Evolutionary conservation across 169 alveolate genomes (phyloP).

Genomic region (Plasmodium inui): DNA sequence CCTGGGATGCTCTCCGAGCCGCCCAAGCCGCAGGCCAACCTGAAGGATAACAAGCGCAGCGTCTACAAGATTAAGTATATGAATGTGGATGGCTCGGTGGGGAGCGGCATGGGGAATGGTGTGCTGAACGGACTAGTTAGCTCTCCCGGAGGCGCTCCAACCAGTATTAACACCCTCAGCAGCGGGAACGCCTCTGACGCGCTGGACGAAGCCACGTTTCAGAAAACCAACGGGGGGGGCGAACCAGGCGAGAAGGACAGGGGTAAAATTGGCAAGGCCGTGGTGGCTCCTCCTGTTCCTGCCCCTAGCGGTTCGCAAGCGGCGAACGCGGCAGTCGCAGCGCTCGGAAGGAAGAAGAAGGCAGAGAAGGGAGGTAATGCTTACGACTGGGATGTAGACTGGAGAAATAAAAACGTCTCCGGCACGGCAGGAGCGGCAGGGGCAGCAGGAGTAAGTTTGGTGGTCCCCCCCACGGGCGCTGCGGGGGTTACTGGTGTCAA

Average conservation of each 20-base stretch:
- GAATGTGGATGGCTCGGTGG: not conserved
- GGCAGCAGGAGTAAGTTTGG: not conserved
- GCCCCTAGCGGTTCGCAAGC: not conserved
- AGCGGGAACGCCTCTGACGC: constrained; percentile 4
- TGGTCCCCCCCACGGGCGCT: not conserved
- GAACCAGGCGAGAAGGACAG: constrained; percentile 1
- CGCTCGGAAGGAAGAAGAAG: constrained; percentile 28
- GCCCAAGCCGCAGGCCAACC: constrained; percentile 42
- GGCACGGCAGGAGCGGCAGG: not conserved
- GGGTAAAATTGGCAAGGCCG: not conserved
- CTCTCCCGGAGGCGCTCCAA: not conserved
- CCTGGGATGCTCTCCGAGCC: constrained; percentile 29
- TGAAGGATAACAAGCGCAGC: constrained; percentile 34
- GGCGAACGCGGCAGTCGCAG: not conserved
- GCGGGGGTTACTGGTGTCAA: not conserved
- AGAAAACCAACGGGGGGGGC: not conserved
- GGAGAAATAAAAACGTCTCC: constrained; percentile 26
- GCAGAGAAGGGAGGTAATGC: constrained; percentile 8
- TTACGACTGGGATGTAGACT: constrained; percentile 62
- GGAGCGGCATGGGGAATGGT: not conserved
- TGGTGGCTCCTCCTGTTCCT: not conserved
- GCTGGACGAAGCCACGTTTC: not conserved
- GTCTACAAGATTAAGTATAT: constrained; percentile 27
- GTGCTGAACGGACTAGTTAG: not conserved
- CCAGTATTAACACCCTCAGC: not conserved